Base-by-base conservation (phyloP, 495 filamentous ascomycete genomes). In the Aspergillus heteromorphus region DNA sequence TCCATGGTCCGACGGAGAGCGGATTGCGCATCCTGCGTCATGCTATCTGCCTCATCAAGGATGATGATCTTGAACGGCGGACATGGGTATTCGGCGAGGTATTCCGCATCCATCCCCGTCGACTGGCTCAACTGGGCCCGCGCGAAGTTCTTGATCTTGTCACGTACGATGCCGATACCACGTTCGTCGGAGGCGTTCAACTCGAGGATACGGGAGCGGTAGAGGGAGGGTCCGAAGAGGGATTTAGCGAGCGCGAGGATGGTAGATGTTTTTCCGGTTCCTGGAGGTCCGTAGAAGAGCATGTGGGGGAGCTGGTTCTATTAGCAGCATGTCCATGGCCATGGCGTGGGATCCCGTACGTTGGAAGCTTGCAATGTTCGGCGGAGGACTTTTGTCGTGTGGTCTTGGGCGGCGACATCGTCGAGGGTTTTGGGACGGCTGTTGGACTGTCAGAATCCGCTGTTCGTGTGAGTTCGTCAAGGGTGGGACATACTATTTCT, bases 171-270 rank as follows among this genome's bases (percentile, higher is more conserved):
- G 27, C 82, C 86, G 65, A 97, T 97, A 34, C 95, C 95, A 53
- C 93, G 92, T 76, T 99, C 93, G 75, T 99, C 93, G 36, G 95
- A 97, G 58, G 93, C 93, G 74, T 99, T 99, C 65, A 99, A 83
- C 75, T 99, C 93, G 45, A 99, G 87, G 45, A 97, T 95, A 7
- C 93, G 89, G 31, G 91, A 84, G 65, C 90, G 91, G 65, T 95
- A 89, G 60, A 99, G 83, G 55, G 95, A 89, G 40, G 93, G 93
- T 13, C 92, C 93, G 76, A 95, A 99, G 58, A 99, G 89, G 62
- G 96, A 92, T 72, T 96, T 96, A 36, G 92, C 91, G 27, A 99
- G 89, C 14, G 87, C 87, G 60, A 99, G 90, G 65, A 99, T 91
- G 1, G 95, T 97, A 16, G 43, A 47, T n/a, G 43, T 47, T 29